Evolutionary conservation across 768 basidiomycete genomes (phyloP), one percentile per base, ranked within the genome.

Genomic region (Gymnopilus junonius): DNA sequence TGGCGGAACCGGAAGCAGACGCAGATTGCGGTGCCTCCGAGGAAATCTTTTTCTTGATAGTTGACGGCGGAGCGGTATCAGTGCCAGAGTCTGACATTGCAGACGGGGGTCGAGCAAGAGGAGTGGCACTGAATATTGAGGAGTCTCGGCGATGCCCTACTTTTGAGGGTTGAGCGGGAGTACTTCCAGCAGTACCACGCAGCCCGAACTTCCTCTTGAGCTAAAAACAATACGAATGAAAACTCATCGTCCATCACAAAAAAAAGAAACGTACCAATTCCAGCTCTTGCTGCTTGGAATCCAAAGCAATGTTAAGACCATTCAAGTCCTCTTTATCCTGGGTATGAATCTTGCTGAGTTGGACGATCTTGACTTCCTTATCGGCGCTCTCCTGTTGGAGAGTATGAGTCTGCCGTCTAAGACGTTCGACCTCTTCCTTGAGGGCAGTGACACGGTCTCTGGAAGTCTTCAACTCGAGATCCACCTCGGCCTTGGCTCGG

Each of bases 201-300:
- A 86, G 80, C 21, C 84, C 85, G 20, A 85, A 73, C 50, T 83
- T 84, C 46, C 91, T 82, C 73, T 93, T 93, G 37, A 90, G 76
- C 89, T 90, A 67, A 34, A 55, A 42, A 10, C 61, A 20, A 43
- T 54, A 39, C 37, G 42, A 53, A 37, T 62, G 25, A 23, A n/a
- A 3, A 31, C 17, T n/a, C 4, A 51, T 29, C 1, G 4, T 3
- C 29, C n/a, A 17, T 20, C 20, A 20, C 3, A 43, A 32, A 65
- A 55, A 31, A 34, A n/a, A 12, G 40, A 69, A 59, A 82, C 86
- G 57, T 62, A 97, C 95, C 74, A 96, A 72, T 72, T 97, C 94
- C 39, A 97, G 78, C 74, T 97, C 95, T 74, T 96, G 94, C 70
- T 97, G 95, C 76, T 97, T 97, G 25, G 94, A 89, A 75, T 96